Evolutionary conservation across 805 yeast genomes (phyloP), one percentile per base, ranked within the genome.

Genomic region (Lipomyces anomalus): DNA sequence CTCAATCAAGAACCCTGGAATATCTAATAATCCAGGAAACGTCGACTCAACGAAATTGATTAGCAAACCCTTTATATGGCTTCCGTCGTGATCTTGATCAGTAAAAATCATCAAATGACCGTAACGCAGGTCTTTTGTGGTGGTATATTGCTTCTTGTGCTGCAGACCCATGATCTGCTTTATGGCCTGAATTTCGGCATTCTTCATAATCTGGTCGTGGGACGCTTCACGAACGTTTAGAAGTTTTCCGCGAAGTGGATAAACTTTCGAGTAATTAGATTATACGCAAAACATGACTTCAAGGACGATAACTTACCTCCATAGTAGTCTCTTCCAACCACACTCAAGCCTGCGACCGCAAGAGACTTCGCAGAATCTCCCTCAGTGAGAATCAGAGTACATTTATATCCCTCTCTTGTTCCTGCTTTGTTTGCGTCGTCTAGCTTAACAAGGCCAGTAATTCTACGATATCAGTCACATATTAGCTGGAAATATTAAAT

Each of bases 41-140:
- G 95, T 83, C 3, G 90, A 76, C 64, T 90, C 97, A 48, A 92
- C 69, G 60, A 92, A 92, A 64, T 92, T 92, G 60, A 92, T 92
- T 47, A 92, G 77, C 55, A 92, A 74, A 54, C 98, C 98, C 63
- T 92, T 92, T 64, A 92, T 92, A 70, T 92, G 98, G 16, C 95
- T 84, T 50, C 98, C 98, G 74, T 92, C 98, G 58, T 89, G 95
- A 86, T 92, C 98, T 68, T 92, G 98, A 83, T 92, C 98, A 4
- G 98, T 88, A 97, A 92, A 92, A 62, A 92, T 88, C 97, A 92
- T 92, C 42, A 92, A 76, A 63, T 88, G 95, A 30, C 98, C 98
- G 61, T 92, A 92, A 63, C 98, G 79, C 52, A 92, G 70, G 3
- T 82, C 79, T 46, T 76, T 76, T 13, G 84, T 71, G 53, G 80